phyloP scores from a whole-genome alignment of 2,329 filamentous ascomycete species.

The Fusarium palustre region DNA sequence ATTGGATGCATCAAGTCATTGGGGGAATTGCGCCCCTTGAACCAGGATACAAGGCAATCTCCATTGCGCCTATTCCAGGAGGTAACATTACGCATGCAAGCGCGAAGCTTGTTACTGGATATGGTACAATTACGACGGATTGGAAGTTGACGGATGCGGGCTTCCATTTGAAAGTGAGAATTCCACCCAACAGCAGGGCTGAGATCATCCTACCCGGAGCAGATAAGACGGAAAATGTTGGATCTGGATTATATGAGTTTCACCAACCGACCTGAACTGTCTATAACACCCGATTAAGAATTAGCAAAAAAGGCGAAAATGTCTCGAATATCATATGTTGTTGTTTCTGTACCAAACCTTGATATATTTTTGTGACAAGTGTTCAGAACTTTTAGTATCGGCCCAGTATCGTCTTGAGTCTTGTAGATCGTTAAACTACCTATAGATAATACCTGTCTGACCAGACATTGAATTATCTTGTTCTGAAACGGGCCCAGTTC shows the following conservation, averaged over 20 bases:
- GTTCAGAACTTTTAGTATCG: no score
- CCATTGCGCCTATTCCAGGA: background rate
- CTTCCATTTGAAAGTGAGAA: background rate
- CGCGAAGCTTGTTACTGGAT: background rate
- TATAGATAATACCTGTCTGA: no score
- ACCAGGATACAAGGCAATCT: background rate
- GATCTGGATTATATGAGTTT: background rate
- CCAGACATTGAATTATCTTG: no score
- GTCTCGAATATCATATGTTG: no score
- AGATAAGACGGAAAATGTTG: background rate
- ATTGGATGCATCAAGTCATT: constrained; percentile 23
- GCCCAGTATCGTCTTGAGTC: no score
- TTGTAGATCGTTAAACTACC: no score
- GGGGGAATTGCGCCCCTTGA: background rate
- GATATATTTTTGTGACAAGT: no score
- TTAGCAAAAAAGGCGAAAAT: no score
- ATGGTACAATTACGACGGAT: background rate
- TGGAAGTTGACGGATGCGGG: background rate
- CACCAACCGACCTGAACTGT: background rate
- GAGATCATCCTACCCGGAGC: background rate
- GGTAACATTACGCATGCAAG: background rate
- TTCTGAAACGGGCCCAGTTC: no score
- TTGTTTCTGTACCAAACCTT: no score
- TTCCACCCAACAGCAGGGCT: background rate
- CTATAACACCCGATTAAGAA: no score